Conservation (phyloP, 1,284 basidiomycete species). For the Malassezia obtusa region DNA sequence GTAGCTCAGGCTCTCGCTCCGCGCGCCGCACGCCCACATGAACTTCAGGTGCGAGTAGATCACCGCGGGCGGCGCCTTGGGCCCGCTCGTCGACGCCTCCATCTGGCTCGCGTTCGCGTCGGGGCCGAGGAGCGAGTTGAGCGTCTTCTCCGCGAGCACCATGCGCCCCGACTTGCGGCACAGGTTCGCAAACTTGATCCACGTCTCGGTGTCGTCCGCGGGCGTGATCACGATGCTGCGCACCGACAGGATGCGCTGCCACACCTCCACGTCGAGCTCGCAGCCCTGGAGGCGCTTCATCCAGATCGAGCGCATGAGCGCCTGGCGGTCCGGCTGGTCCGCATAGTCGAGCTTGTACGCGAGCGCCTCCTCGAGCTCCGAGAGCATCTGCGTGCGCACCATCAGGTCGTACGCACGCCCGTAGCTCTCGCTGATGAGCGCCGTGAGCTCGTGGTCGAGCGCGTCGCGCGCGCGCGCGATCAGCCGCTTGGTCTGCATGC, state of each 20-base stretch:
- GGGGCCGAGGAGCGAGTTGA: constrained; percentile 55
- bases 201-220: constrained; percentile 89
- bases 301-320: constrained; percentile 41
- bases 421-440: constrained; percentile 89
- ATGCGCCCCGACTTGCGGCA: constrained; percentile 76
- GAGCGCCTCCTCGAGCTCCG: constrained; percentile 96
- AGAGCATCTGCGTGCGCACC: constrained; percentile 96
- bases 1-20: constrained; percentile 71
- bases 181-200: constrained; percentile 86
- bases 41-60: constrained; percentile 95
- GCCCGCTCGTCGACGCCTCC: constrained; percentile 31
- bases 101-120: constrained; percentile 23
- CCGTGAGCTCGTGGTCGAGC: constrained; percentile 80
- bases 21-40: constrained; percentile 81
- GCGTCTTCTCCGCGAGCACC: constrained; percentile 88
- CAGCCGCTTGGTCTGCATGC: constrained; percentile 75
- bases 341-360: constrained; percentile 63
- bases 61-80: constrained; percentile 69
- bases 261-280: constrained; percentile 96
- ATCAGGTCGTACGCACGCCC: constrained; percentile 87
- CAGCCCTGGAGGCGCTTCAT: constrained; percentile 73
- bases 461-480: constrained; percentile 91
- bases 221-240: constrained; percentile 86
- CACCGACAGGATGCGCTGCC: constrained; percentile 95
- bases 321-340: constrained; percentile 70